Percentiles rank a stretch among this genome's conserved stretches.
phyloP scores from a whole-genome alignment of 495 filamentous ascomycete species.

The Daldinia vernicosa region DNA sequence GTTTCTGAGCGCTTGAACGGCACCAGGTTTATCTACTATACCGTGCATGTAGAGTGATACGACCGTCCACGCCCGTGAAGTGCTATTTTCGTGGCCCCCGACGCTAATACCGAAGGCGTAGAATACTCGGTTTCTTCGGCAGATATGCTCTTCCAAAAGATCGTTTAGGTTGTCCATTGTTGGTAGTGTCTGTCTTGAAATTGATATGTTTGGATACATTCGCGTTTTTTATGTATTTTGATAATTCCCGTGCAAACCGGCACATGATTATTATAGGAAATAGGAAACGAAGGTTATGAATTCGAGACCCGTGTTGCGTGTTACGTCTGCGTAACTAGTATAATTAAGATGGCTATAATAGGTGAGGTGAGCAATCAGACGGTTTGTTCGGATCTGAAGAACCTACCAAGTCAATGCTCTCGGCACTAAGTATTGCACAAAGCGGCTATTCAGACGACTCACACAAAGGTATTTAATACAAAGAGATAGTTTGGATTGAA shows the following conservation, averaged over 20 bases:
- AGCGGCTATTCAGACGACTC: neutral
- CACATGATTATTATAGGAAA: neutral
- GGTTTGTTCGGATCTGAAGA: neutral
- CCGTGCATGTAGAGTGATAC: slow-evolving; percentile 15
- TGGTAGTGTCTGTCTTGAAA: neutral
- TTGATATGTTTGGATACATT: neutral
- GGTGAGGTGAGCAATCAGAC: neutral
- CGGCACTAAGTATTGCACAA: neutral
- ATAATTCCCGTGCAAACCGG: too few species aligned
- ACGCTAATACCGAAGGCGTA: neutral
- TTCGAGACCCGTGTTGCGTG: neutral
- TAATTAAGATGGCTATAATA: neutral
- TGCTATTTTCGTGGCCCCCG: neutral
- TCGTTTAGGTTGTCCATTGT: neutral
- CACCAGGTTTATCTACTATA: neutral
- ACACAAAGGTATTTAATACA: neutral
- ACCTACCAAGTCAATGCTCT: neutral
- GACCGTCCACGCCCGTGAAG: slow-evolving; percentile 4
- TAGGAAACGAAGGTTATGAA: neutral
- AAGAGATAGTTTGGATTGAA: neutral
- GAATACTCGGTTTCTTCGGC: neutral
- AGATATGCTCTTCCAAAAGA: neutral
- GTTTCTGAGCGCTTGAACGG: neutral
- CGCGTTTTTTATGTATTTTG: neutral
- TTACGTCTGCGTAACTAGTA: neutral